Base-by-base conservation (phyloP, 2,329 filamentous ascomycete genomes). In the Cordyceps cateniannulata region DNA sequence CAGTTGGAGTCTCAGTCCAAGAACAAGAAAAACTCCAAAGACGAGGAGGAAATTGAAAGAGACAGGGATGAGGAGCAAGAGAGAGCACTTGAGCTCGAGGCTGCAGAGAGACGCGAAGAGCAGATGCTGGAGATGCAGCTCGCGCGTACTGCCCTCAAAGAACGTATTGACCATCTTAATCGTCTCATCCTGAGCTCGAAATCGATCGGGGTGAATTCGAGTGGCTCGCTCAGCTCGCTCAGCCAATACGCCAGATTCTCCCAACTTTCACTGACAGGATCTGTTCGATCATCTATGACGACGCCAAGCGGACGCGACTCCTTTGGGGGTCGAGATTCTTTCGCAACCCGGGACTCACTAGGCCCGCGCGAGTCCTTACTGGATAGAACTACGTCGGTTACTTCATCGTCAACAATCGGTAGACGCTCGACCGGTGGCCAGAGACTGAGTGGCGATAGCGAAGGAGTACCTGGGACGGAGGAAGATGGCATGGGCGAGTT, bases 101-200 rank as follows among this genome's bases (percentile, higher is more conserved):
- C 90, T 8, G 87, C 92, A 66, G 85, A 91, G 66, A 86, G 92
- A 44, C 95, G 97, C 67, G 93, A 97, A 71, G 95, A 98, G 76
- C 95, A 99, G 73, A 93, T 99, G 83, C 81, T 99, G 59, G 95
- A 99, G 75, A 98, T 99, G 90, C 95, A 99, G 72, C 83, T 99
- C 51, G 95, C 95, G 35, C 86, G 95, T 47, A 99, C 95, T 1
- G 95, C 95, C 0, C 78, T 99, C 59, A 99, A 98, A 73, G 95
- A 99, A 77, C 88, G 95, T 32, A 99, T 99, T 68, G 93, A 97
- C 71, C 95, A 99, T 73, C 81, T 99, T 51, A 99, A 98, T 75
- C 87, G 93, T 52, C 80, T 99, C 54, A 98, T 99, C 65, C 78
- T 99, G 62, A 96, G 91, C 72, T 98, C 93, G 18, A 97, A 97